Evolutionary conservation across 768 basidiomycete genomes (phyloP), one percentile per base, ranked within the genome.

Genomic region (Xerocomellus amylosporus): DNA sequence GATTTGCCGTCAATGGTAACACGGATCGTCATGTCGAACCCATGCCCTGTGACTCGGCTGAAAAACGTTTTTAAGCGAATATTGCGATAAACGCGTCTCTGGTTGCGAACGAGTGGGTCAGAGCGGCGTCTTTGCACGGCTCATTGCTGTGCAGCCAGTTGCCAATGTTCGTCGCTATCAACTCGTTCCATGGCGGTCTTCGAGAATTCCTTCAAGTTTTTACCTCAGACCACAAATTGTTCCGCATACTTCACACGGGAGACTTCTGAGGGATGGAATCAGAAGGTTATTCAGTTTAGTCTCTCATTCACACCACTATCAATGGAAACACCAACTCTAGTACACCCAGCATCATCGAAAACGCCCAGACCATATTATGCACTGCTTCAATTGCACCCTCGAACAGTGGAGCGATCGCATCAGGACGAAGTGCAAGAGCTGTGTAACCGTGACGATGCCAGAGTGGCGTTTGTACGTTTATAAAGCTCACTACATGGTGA

Each of bases 41-140:
- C 49, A 48, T 58, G 34, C 58, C 58, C 54, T 54, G 55, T 47
- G 28, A 39, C 58, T 42, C 26, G 13, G 47, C 47, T 54, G 45
- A 56, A 60, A 56, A 67, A 62, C 40, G 46, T 50, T 59, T 63
- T 59, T 57, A 55, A 58, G 52, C 54, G 58, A 59, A 39, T 45
- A 54, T 51, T 46, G 53, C 51, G 45, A 31, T 50, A 54, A 33
- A 33, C 43, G 33, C 41, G 30, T 51, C 46, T 54, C 47, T 54
- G 40, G 51, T 26, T 42, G 55, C 37, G 28, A 43, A 22, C 45
- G 45, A 57, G 59, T 59, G 58, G 58, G 61, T 63, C 58, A 49
- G 46, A 49, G 52, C 34, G 39, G 57, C 55, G 50, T 60, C 41
- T 47, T 49, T 44, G 24, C 49, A 62, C 56, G 61, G 64, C 51